Evolutionary conservation across 768 basidiomycete species (phyloP), one percentile per base, ranked within the genome.

Genomic region (Multifurca ochricompacta): DNA sequence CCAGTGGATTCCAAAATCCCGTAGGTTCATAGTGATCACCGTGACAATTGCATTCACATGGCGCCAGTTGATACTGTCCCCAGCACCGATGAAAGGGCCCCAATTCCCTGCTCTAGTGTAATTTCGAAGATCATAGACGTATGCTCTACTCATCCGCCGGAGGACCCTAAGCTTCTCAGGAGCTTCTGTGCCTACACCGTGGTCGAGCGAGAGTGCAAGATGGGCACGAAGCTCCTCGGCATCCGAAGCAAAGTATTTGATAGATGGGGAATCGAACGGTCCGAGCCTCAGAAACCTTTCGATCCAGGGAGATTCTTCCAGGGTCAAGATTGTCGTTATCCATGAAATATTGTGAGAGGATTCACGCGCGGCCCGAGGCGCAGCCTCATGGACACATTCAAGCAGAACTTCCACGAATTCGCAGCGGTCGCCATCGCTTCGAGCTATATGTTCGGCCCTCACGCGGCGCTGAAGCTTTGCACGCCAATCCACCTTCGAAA

Each of bases 121-220:
- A 60, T 82, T 79, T 10, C 76, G 73, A 41, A 87, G 72, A 64
- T 85, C 75, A 67, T 88, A 88, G 4, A 83, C 80, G 59, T 70
- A 78, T 53, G 73, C 74, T 35, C 87, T 71, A 58, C 81, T 80
- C 30, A 63, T 62, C 42, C 70, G 72, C 23, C 80, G 77, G 23
- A 73, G 60, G 9, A 41, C 30, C 39, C 61, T 64, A 42, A 74
- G 62, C 7, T 62, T 68, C 45, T 48, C 59, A 11, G 47, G 28
- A 7, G 54, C 48, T 11, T 44, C 46, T 16, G 19, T 10, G 37
- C 72, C 66, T 16, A 64, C 62, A 34, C 59, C 65, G 35, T 63
- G 60, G 51, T 75, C 73, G 58, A 74, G 59, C 14, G 76, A 70
- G 37, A 79, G 69, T 23, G 75, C 74, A 39, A 78, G 65, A 61